A percentile compares a stretch with the other conserved stretches of the same genome.
Conservation (phyloP, 495 filamentous ascomycete species). For the Rhypophila decipiens region DNA sequence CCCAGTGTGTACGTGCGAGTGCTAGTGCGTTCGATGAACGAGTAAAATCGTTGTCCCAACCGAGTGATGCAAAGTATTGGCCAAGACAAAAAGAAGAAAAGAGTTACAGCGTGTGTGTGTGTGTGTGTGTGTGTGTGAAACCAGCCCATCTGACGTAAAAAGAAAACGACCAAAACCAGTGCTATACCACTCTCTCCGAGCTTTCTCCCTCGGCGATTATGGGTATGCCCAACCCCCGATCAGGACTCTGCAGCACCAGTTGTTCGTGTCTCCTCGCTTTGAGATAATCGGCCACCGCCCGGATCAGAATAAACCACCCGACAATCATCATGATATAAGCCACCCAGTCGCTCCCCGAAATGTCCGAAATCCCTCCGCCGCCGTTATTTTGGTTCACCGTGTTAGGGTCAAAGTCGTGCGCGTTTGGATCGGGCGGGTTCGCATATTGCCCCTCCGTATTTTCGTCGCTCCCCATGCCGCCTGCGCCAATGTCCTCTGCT, state of each 20-base stretch:
- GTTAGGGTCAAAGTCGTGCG: conserved; percentile 78
- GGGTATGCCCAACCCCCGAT: conserved; percentile 77
- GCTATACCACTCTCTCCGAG: conserved; percentile 73
- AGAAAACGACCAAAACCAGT: too few relatives aligned
- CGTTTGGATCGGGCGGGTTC: conserved; percentile 77
- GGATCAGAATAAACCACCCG: conserved; percentile 95
- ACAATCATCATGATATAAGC: conserved; percentile 96
- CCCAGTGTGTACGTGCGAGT: too few relatives aligned
- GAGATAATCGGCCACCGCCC: conserved; percentile 81
- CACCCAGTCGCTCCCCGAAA: conserved; percentile 73
- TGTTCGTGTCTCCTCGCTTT: conserved; percentile 84
- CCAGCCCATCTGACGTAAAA: background rate
- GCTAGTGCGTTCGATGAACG: too few relatives aligned
- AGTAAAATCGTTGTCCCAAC: too few relatives aligned
- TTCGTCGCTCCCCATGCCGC: conserved; percentile 37
- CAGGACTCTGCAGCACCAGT: conserved; percentile 87
- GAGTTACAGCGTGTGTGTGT: too few relatives aligned
- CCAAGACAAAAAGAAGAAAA: background rate
- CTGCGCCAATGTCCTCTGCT: conserved; percentile 16
- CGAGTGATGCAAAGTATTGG: too few relatives aligned
- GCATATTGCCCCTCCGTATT: conserved; percentile 49
- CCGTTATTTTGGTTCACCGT: conserved; percentile 38
- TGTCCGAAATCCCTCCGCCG: conserved; percentile 35
- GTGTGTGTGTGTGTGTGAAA: too few relatives aligned
- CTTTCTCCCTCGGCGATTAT: conserved; percentile 84